Percentiles rank a stretch among this genome's conserved stretches.
phyloP scores from a whole-genome alignment of 2,329 filamentous ascomycete species.

The Fonsecaea monophora region DNA sequence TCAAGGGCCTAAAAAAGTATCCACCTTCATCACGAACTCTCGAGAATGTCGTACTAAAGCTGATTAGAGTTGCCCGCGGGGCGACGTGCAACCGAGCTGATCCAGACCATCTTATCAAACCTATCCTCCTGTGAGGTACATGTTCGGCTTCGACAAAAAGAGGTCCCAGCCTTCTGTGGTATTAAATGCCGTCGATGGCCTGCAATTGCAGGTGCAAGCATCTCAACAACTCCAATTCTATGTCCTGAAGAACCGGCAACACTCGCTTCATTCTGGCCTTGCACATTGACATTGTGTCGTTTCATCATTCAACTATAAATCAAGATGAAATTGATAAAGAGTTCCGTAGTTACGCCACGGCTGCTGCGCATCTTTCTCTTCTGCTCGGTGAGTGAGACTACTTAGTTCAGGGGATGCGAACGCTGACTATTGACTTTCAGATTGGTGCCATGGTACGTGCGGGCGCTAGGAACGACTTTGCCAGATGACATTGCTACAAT shows the following conservation, averaged over 20 bases:
- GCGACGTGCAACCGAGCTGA: background rate
- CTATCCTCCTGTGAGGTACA: background rate
- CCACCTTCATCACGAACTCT: background rate
- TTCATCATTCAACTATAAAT: background rate
- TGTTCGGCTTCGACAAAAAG: background rate
- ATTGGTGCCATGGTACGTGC: slow-evolving; percentile 7
- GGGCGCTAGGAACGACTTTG: background rate
- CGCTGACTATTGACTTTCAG: too few relatives aligned
- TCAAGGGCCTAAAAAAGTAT: too few relatives aligned
- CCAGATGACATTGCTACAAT: background rate
- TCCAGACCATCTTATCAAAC: slow-evolving; percentile 1
- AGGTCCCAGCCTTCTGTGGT: background rate
- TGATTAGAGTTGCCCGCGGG: background rate
- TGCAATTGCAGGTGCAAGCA: background rate
- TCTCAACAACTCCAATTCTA: background rate
- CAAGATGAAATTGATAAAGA: background rate
- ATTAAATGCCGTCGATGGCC: background rate
- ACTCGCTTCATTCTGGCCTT: background rate
- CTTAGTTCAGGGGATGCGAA: too few relatives aligned
- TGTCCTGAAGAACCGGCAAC: background rate
- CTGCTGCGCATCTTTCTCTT: background rate
- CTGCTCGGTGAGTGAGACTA: background rate
- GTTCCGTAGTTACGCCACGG: background rate
- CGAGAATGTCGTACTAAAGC: background rate
- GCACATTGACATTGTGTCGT: background rate